phyloP scores from a whole-genome alignment of 2,329 filamentous ascomycete species.

The Paraconiothyrium sp. region DNA sequence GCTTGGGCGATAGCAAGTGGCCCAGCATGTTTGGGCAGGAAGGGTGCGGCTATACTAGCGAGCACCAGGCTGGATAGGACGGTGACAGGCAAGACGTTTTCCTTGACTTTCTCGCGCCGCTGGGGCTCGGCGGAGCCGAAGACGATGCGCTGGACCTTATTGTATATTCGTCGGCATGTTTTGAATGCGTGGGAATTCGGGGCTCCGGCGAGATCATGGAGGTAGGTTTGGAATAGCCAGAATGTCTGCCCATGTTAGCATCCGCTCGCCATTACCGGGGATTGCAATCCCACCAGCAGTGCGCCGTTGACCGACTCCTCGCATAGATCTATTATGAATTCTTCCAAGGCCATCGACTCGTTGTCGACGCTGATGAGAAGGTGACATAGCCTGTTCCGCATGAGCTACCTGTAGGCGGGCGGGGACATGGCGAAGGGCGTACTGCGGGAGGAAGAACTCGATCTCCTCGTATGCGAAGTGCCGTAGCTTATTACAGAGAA shows the following conservation, averaged over 20 bases:
- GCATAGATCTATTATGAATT: constrained; percentile 85
- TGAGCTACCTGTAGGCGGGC: constrained; percentile 52
- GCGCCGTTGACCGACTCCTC: constrained; percentile 88
- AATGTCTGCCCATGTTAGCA: constrained; percentile 71
- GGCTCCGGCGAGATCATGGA: constrained; percentile 79
- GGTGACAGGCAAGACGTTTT: constrained; percentile 82
- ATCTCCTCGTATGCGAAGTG: constrained; percentile 92
- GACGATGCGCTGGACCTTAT: constrained; percentile 87
- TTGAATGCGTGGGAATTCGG: constrained; percentile 81
- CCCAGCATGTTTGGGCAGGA: constrained; percentile 80
- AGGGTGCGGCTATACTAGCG: constrained; percentile 77
- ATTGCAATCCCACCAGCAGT: constrained; percentile 70
- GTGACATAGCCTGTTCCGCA: constrained; percentile 70
- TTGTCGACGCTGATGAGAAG: constrained; percentile 88
- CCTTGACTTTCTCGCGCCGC: constrained; percentile 78
- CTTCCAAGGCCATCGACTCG: constrained; percentile 89
- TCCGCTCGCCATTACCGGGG: constrained; percentile 25
- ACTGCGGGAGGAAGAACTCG: constrained; percentile 85
- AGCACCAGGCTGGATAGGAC: constrained; percentile 83
- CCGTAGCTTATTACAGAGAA: constrained; percentile 86
- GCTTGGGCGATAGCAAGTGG: constrained; percentile 85
- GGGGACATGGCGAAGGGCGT: constrained; percentile 29
- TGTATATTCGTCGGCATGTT: constrained; percentile 84
- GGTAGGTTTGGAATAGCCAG: constrained; percentile 89
- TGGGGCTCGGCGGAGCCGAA: constrained; percentile 78